Percentiles rank a stretch among this genome's conserved stretches.
Conservation (phyloP, 305 asterid species). For the Rubia balearica region DNA sequence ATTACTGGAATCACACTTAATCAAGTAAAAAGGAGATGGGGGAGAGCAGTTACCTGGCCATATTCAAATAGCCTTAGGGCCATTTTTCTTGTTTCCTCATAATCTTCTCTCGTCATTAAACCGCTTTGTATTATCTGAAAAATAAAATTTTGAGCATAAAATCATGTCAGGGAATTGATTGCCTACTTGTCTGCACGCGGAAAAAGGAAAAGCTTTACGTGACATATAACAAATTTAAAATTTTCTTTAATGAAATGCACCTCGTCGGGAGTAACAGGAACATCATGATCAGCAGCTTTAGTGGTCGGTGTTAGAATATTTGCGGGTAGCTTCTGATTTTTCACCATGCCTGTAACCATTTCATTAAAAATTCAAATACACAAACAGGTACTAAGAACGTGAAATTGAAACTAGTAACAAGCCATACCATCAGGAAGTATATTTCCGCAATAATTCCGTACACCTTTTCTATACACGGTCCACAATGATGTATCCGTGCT, state of each 20-base stretch:
- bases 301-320: constrained; percentile 87
- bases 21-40: neutral
- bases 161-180: neutral
- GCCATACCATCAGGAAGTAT: constrained; percentile 77
- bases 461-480: constrained; percentile 83
- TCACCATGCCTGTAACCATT: constrained; percentile 57
- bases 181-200: neutral
- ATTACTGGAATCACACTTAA: neutral
- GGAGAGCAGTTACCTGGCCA: constrained; percentile 56
- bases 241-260: constrained; percentile 24
- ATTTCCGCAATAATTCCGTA: constrained; percentile 81
- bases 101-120: constrained; percentile 76
- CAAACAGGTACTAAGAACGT: neutral
- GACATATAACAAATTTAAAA: neutral
- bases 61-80: constrained; percentile 70
- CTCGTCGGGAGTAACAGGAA: constrained; percentile 83
- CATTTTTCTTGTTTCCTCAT: constrained; percentile 62
- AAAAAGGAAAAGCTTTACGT: neutral
- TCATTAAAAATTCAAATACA: constrained; percentile 11
- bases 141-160: constrained; percentile 6
- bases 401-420: constrained; percentile 16
- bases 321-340: constrained; percentile 61
- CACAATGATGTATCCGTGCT: constrained; percentile 94
- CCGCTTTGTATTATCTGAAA: constrained; percentile 66
- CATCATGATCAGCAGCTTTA: constrained; percentile 91